Percentiles rank a stretch among this genome's conserved stretches.
Conservation (phyloP, 139 green algal species). For the Coccomyxa sp. region DNA sequence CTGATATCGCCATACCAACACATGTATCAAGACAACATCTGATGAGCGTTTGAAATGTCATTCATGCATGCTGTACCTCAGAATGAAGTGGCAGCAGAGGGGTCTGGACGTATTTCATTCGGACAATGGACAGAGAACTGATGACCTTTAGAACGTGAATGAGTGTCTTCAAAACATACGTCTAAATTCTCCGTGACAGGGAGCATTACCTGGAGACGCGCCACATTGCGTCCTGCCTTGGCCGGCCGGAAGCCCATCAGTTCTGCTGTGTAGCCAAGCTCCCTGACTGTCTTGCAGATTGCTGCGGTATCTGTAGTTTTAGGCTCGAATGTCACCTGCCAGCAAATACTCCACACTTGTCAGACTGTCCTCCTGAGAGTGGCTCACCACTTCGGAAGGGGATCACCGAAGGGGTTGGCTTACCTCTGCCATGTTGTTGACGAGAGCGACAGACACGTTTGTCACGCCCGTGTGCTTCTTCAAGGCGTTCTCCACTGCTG, state of each 20-base stretch:
- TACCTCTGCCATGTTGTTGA: neutral
- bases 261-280: neutral
- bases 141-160: too few species aligned
- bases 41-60: neutral
- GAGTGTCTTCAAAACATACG: too few species aligned
- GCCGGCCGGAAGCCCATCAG: neutral
- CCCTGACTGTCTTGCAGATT: neutral
- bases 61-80: neutral
- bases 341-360: neutral
- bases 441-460: neutral
- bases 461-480: neutral
- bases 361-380: neutral
- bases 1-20: too few species aligned
- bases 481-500: neutral
- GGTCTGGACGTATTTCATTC: neutral
- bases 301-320: neutral
- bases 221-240: neutral
- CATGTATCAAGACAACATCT: neutral
- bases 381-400: too few species aligned
- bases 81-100: neutral
- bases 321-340: neutral
- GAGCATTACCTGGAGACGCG: neutral
- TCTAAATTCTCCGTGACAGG: neutral
- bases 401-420: neutral
- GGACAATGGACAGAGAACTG: too few species aligned